Base-by-base conservation (phyloP, 148 eudicot genomes). In the Suaeda aralocaspica region DNA sequence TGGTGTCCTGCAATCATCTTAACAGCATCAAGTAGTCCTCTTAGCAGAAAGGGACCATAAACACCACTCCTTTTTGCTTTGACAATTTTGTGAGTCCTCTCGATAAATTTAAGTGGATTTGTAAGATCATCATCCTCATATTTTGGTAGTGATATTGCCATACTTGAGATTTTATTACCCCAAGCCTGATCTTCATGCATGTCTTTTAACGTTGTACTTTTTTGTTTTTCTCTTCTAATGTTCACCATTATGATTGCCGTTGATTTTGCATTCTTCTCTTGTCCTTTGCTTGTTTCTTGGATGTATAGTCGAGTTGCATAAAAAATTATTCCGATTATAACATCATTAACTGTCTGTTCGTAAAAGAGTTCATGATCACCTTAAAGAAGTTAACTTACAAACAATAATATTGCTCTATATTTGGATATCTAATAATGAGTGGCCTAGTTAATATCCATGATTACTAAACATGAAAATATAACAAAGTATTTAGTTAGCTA, bases 261-360 rank as follows among this genome's bases (percentile, higher is more conserved):
- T 3, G 72, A 28, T 1, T 71, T 45, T 64, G 73, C 59, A 12
- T 65, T 56, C 50, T 58, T 56, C 2, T 19, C 26, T 29, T 46
- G 21, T 11, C 72, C 67, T n/a, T 52, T 6, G n/a, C 18, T 46
- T 24, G n/a, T 59, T 48, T 30, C 76, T 79, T 75, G 71, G 80
- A 82, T 80, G 81, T 85, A 85, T 26, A 82, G 30, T 31, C 84
- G 74, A 8, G 77, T 79, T 58, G 79, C 85, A 11, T 66, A 53
- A 5, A 76, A 68, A 19, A 82, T 66, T 30, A 77, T 58, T 6
- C 85, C 85, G 21, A 80, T 59, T 0, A 85, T 63, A 33, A 82
- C 83, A 53, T 82, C 88, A 31, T 85, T 85, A 15, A 82, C 60
- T 0, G 88, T 82, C 85, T 85, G 82, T n/a, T 14, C 62, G 15